A percentile compares a stretch with the other conserved stretches of the same genome.
These are phyloP conservation scores for Canna indica DNA, from an alignment of 176 grass and related monocot species.

Conservation along the genomic window DNA sequence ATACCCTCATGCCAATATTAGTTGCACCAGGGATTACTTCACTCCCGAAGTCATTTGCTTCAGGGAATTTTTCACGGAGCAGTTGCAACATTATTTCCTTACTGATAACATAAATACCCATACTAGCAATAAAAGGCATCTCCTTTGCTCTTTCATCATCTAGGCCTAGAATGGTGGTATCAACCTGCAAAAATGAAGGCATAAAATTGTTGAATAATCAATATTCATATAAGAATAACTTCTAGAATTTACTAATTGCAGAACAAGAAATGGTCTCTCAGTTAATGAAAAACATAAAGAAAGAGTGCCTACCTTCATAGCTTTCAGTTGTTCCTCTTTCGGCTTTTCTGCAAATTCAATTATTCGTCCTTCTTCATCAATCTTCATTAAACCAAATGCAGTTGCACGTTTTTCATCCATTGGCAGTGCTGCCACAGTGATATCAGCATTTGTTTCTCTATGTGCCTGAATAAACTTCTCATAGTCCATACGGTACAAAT, in stretches of 20 bases:
- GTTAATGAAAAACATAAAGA: conserved; percentile 1
- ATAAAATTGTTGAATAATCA: not conserved
- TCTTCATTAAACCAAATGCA: conserved; percentile 93
- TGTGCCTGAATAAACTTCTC: conserved; percentile 98
- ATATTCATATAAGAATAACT: not conserved
- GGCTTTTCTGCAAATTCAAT: conserved; percentile 90
- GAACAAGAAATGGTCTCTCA: not conserved
- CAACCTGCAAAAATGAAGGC: conserved; percentile 9
- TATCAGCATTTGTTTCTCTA: conserved; percentile 85
- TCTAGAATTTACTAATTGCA: not conserved
- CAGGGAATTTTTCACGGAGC: conserved; percentile 68
- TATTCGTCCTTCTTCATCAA: conserved; percentile 90
- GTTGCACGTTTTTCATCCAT: conserved; percentile 91
- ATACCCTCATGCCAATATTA: conserved; percentile 79
- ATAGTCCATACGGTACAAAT: conserved; percentile 93
- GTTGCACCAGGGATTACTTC: conserved; percentile 98
- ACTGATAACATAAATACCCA: conserved; percentile 98
- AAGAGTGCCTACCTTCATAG: conserved; percentile 64
- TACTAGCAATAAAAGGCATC: conserved; percentile 72
- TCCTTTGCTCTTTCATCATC: conserved; percentile 19
- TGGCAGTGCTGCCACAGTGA: conserved; percentile 79
- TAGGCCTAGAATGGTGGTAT: conserved; percentile 23
- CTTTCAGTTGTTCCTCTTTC: conserved; percentile 71
- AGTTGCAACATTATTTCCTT: conserved; percentile 86
- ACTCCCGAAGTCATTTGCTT: conserved; percentile 94